Base-by-base conservation (phyloP, 495 filamentous ascomycete species). In the Talaromyces liani region DNA sequence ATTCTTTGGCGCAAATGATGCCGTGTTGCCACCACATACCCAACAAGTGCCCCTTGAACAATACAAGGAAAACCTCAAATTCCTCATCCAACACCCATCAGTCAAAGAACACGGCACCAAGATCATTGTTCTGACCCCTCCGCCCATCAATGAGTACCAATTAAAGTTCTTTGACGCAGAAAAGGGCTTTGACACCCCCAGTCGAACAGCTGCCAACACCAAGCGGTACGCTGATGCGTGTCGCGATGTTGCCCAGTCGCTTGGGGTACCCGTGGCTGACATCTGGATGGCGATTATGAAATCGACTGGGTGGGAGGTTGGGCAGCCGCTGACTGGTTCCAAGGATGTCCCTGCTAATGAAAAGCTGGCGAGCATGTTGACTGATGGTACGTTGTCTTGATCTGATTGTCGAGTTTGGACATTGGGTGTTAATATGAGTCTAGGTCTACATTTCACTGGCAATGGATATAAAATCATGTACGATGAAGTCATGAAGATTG, bases 1-100 rank as follows among this genome's bases (percentile, higher is more conserved):
- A 65, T 91, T 94, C 68, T 85, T 96, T 64, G 92, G 92, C 18
- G 90, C 92, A 68, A 97, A 97, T 70, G 92, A 97, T 71, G 87
- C 92, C 6, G 82, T 80, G 61, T 67, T 93, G n/a, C 78, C 79
- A 20, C 73, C 79, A 47, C 84, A 79, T 62, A 72, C 75, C 6
- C 92, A 96, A 70, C 83, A 91, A 69, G 82, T 97, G n/a, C 84
- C 90, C 2, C 73, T 93, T 20, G 81, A 85, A 4, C 75, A 83
- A 62, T 97, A 87, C 76, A 85, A 84, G 68, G 76, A 80, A 63
- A 96, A 95, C 68, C 73, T 97, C 58, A 80, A 73, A 58, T 74
- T 75, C 57, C 88, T 96, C 68, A 73, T 91, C 63, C 82, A 82
- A 36, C 90, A 96, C 70, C 83, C 87, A 7, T 75, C 73, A 57